These are phyloP conservation scores for Erythrophleum fordii DNA, from an alignment of 306 rosid genomes.

Conservation along the genomic window DNA sequence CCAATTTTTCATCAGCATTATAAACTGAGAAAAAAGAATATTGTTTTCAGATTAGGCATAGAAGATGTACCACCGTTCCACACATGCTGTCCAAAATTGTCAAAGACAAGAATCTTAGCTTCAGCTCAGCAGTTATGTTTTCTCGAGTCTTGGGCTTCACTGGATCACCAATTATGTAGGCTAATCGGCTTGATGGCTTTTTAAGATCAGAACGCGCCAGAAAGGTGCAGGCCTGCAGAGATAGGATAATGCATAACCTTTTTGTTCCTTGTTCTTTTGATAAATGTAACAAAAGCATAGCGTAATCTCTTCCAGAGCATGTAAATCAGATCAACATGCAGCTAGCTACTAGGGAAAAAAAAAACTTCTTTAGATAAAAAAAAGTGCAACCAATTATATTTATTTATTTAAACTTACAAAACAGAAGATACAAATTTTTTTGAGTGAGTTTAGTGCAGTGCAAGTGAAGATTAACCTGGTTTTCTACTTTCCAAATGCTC, in stretches of 20 bases:
- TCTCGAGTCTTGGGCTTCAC: slow-evolving; percentile 84
- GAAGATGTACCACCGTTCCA: slow-evolving; percentile 73
- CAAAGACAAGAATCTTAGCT: slow-evolving; percentile 82
- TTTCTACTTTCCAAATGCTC: slow-evolving; percentile 99
- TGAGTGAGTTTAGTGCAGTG: not conserved
- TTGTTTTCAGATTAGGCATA: slow-evolving; percentile 32
- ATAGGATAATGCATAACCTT: slow-evolving; percentile 23
- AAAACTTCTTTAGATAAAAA: slow-evolving; percentile 3
- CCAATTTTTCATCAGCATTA: slow-evolving; percentile 20
- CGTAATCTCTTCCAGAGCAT: slow-evolving; percentile 15
- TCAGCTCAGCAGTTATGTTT: slow-evolving; percentile 90
- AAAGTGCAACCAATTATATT: slow-evolving; percentile 9
- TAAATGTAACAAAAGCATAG: slow-evolving; percentile 10
- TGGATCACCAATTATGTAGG: slow-evolving; percentile 80
- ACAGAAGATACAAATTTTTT: not conserved
- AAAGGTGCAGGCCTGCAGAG: slow-evolving; percentile 87
- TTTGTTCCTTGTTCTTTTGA: not conserved
- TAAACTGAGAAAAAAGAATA: slow-evolving; percentile 6
- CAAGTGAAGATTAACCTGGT: slow-evolving; percentile 64
- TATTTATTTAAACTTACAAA: slow-evolving; percentile 15
- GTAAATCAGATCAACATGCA: slow-evolving; percentile 9
- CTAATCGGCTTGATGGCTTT: slow-evolving; percentile 83
- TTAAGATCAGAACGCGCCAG: slow-evolving; percentile 90
- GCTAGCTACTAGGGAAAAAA: slow-evolving; percentile 1
- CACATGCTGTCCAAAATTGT: slow-evolving; percentile 90